Evolutionary conservation across 2,329 filamentous ascomycete genomes (phyloP).

Genomic region (Nigrospora oryzae): DNA sequence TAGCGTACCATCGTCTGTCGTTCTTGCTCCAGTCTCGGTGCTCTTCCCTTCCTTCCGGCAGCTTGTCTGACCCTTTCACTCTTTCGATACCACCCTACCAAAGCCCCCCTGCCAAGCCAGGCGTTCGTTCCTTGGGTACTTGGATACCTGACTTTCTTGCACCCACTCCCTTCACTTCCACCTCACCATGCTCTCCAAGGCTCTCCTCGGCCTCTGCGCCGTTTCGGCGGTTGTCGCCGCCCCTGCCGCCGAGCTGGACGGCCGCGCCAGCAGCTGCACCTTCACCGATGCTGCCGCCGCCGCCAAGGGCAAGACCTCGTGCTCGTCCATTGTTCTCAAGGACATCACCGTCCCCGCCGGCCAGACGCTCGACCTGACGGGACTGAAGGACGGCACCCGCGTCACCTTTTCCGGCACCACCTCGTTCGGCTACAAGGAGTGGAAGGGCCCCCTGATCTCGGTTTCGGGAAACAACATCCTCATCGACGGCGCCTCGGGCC

Average conservation of each 20-base stretch:
- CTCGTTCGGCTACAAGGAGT: slow-evolving; percentile 59
- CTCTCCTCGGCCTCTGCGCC: slow-evolving; percentile 1
- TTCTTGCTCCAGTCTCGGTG: too few species aligned
- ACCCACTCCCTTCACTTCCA: too few species aligned
- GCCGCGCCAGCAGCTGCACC: slow-evolving; percentile 30
- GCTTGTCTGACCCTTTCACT: too few species aligned
- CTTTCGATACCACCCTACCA: too few species aligned
- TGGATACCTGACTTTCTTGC: background rate
- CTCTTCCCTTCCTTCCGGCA: too few species aligned
- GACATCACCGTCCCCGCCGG: slow-evolving; percentile 48
- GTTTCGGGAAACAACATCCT: slow-evolving; percentile 49
- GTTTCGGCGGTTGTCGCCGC: background rate
- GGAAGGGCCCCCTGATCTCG: slow-evolving; percentile 55
- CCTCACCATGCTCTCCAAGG: background rate
- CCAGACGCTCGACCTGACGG: slow-evolving; percentile 48
- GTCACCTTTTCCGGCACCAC: slow-evolving; percentile 46
- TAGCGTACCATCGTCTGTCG: too few species aligned
- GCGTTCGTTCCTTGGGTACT: too few species aligned
- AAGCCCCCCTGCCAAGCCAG: too few species aligned
- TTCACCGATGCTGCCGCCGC: slow-evolving; percentile 43
- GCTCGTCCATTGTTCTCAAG: slow-evolving; percentile 44
- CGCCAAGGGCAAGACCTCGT: slow-evolving; percentile 38
- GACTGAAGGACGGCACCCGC: slow-evolving; percentile 38
- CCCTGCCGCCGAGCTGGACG: background rate
- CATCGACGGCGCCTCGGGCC: slow-evolving; percentile 41